A percentile compares a stretch with the other conserved stretches of the same genome.
Evolutionary conservation across 441 rosid species (phyloP).

Genomic region (Populus hybrid): DNA sequence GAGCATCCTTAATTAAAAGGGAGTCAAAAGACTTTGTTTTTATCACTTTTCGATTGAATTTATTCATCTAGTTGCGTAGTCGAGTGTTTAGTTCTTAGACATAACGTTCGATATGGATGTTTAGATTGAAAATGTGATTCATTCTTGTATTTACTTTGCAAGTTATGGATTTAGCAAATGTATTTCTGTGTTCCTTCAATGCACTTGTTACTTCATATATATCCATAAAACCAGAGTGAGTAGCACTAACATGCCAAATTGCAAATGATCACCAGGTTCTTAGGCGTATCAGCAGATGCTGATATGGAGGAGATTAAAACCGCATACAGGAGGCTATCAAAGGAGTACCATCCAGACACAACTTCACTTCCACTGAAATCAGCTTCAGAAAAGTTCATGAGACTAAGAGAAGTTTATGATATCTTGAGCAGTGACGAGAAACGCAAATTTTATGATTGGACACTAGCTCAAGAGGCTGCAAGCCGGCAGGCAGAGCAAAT

Average conservation of each 20-base stretch:
- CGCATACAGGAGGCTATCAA: conserved; percentile 77
- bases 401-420: conserved; percentile 60
- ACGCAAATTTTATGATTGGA: conserved; percentile 84
- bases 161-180: not conserved
- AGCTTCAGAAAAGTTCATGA: conserved; percentile 87
- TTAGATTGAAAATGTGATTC: not conserved
- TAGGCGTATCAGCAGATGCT: conserved; percentile 64
- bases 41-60: not conserved
- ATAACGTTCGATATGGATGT: too few species aligned
- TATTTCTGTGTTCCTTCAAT: not conserved
- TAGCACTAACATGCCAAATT: too few species aligned
- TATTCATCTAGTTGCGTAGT: too few species aligned
- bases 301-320: conserved; percentile 85
- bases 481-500: conserved; percentile 77
- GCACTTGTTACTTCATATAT: not conserved
- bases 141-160: not conserved
- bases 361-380: conserved; percentile 77
- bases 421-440: conserved; percentile 62
- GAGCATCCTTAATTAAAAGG: not conserved
- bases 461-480: conserved; percentile 78
- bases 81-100: too few species aligned
- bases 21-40: not conserved
- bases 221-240: too few species aligned
- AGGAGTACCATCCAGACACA: conserved; percentile 97
- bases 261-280: conserved; percentile 43